Evolutionary conservation across 2,329 filamentous ascomycete species (phyloP), one percentile per base, ranked within the genome.

Genomic region (Huntiella decipiens): DNA sequence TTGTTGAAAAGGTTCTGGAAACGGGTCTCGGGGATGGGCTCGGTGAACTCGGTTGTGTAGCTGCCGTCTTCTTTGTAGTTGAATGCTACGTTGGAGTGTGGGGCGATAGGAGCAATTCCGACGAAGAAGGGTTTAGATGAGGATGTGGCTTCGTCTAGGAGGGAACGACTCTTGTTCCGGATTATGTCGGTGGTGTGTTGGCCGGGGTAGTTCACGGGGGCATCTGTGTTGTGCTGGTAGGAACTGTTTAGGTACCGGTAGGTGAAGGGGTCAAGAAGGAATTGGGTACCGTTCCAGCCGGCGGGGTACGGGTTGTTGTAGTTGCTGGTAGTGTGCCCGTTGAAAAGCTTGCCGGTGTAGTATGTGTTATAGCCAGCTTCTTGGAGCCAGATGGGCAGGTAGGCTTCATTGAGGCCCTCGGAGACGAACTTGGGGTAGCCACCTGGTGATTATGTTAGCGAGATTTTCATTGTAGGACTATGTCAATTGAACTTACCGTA

Each of bases 171-270:
- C 50, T 71, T 72, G 3, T 65, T 54, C 0, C 66, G 61, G 15
- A 72, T 60, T 2, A 76, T 56, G 51, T 76, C 72, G 0, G 65
- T 67, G 0, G 64, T 67, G 55, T 76, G 71, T 33, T 69, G 56
- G 2, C 70, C 70, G 35, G 66, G 60, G 45, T 71, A 66, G 53
- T 64, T 70, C 11, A 66, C 60, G 0, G 73, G 73, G 0, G 62
- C 54, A 1, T 74, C 67, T 0, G 64, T 59, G 52, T 82, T 77
- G 7, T 72, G 66, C 50, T 77, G 70, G 55, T 75, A 78, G 4
- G 69, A 76, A 1, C 72, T 64, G 54, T 82, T 81, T 19, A 75
- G 65, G 54, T 82, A 84, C 22, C 70, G 63, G 54, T 83, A 83
- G 0, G 79, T 83, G 52, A 67, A 71, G 0, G 78, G 77, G 50